These are phyloP conservation scores for Tetradesmus lagerheimii DNA, from an alignment of 139 green algal species.

Conservation along the genomic window DNA sequence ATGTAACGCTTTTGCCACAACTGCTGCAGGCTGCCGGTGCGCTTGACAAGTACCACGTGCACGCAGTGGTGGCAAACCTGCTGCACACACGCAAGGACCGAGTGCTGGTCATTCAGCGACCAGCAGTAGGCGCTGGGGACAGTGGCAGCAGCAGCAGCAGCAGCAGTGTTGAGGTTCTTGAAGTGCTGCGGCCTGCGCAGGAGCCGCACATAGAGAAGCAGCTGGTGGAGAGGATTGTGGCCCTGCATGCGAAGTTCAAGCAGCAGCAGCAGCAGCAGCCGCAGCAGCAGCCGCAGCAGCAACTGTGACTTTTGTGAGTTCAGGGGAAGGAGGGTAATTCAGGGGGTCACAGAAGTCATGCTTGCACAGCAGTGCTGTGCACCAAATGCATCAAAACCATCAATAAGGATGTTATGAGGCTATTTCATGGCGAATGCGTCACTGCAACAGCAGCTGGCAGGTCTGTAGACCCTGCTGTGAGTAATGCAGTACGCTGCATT, in stretches of 20 bases:
- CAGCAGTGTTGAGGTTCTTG: slow-evolving; percentile 18
- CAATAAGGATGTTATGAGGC: too few relatives aligned
- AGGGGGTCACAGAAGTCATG: too few relatives aligned
- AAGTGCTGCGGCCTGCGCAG: slow-evolving; percentile 39
- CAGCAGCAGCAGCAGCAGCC: slow-evolving; percentile 16
- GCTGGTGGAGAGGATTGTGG: slow-evolving; percentile 60
- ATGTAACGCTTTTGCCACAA: too few relatives aligned
- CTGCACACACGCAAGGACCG: slow-evolving; percentile 89
- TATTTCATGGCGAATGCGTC: too few relatives aligned
- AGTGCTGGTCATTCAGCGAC: slow-evolving; percentile 72
- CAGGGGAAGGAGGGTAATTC: too few relatives aligned
- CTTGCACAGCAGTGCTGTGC: too few relatives aligned
- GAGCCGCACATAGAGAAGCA: slow-evolving; percentile 60
- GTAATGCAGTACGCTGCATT: too few relatives aligned
- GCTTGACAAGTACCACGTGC: slow-evolving; percentile 83
- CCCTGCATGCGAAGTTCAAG: slow-evolving; percentile 54
- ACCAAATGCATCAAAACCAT: too few relatives aligned
- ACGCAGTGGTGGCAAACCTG: slow-evolving; percentile 97
- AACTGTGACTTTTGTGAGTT: too few relatives aligned
- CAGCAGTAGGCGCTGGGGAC: slow-evolving; percentile 90
- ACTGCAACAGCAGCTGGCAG: too few relatives aligned
- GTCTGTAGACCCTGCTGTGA: too few relatives aligned
- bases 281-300: too few relatives aligned
- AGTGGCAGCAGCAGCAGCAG: slow-evolving; percentile 43
- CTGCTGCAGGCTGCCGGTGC: slow-evolving; percentile 66